These are phyloP conservation scores for Zelopaecilomyces penicillatus DNA, from an alignment of 2,329 filamentous ascomycete species.

Conservation along the genomic window DNA sequence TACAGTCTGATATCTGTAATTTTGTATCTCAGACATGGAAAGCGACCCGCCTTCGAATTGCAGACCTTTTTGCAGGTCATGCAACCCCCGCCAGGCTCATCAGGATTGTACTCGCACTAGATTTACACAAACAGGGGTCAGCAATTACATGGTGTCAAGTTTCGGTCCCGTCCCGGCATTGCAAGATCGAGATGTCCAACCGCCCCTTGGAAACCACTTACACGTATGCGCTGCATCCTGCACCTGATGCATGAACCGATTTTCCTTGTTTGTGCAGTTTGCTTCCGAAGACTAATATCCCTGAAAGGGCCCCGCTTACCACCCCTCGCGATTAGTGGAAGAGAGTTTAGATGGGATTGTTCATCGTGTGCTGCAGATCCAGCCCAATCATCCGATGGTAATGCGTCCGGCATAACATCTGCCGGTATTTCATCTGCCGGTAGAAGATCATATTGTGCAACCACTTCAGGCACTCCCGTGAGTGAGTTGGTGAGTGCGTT, in stretches of 20 bases:
- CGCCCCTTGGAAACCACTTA: constrained; percentile 28
- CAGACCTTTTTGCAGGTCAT: constrained; percentile 45
- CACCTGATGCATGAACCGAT: constrained; percentile 53
- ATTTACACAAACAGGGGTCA: background rate
- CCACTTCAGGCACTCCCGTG: constrained; percentile 1
- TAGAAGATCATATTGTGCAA: constrained; percentile 13
- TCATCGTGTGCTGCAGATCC: constrained; percentile 15
- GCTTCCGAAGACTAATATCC: constrained; percentile 39
- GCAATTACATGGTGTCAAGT: background rate
- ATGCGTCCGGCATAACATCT: background rate
- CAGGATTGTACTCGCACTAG: constrained; percentile 45
- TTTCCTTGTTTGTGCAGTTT: constrained; percentile 49
- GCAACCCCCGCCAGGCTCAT: constrained; percentile 40
- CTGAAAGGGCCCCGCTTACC: constrained; percentile 46
- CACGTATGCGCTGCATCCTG: constrained; percentile 53
- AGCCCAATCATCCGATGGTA: constrained; percentile 11
- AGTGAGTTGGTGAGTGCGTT: background rate
- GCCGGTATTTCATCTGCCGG: constrained; percentile 10
- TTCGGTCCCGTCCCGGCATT: background rate
- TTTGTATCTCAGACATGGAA: constrained; percentile 53
- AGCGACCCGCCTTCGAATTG: constrained; percentile 41
- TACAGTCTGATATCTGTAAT: constrained; percentile 50
- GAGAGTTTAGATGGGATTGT: constrained; percentile 19
- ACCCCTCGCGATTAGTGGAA: constrained; percentile 22
- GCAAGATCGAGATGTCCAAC: background rate